Percentiles rank a stretch among this genome's conserved stretches.
phyloP scores from a whole-genome alignment of 1,284 basidiomycete species.

The Jaminaea rosea region DNA sequence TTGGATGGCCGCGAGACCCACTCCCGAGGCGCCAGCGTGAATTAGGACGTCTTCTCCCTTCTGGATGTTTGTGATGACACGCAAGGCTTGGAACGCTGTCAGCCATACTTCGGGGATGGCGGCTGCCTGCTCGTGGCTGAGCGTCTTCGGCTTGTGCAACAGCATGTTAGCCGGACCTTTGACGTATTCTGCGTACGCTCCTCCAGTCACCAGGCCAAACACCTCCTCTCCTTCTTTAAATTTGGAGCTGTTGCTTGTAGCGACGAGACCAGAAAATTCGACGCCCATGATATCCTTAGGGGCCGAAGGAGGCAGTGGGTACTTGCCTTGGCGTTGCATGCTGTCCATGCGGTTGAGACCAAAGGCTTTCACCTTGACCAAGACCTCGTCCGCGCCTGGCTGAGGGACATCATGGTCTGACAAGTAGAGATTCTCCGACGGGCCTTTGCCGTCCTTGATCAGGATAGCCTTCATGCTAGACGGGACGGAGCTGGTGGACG shows the following conservation, averaged over 20 bases:
- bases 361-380: constrained; percentile 53
- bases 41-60: constrained; percentile 74
- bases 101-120: constrained; percentile 40
- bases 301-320: constrained; percentile 59
- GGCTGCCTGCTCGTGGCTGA: constrained; percentile 66
- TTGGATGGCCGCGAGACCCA: constrained; percentile 59
- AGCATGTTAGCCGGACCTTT: constrained; percentile 61
- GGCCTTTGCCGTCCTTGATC: constrained; percentile 69
- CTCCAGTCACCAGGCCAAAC: constrained; percentile 63
- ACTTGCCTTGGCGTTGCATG: constrained; percentile 42
- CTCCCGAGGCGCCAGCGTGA: constrained; percentile 62
- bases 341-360: constrained; percentile 46
- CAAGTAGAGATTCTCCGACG: constrained; percentile 68
- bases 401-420: constrained; percentile 60
- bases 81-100: constrained; percentile 41
- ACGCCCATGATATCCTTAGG: constrained; percentile 64
- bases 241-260: constrained; percentile 50
- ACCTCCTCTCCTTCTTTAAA: constrained; percentile 71
- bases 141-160: constrained; percentile 63
- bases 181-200: constrained; percentile 86
- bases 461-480: constrained; percentile 68
- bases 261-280: constrained; percentile 61
- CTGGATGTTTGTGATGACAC: constrained; percentile 16
- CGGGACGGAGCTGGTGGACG: constrained; percentile 9
- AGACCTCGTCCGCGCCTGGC: constrained; percentile 57